Percentiles rank a stretch among this genome's conserved stretches.
These are phyloP conservation scores for Colletotrichum destructivum DNA, from an alignment of 2,329 filamentous ascomycete genomes.

Conservation along the genomic window DNA sequence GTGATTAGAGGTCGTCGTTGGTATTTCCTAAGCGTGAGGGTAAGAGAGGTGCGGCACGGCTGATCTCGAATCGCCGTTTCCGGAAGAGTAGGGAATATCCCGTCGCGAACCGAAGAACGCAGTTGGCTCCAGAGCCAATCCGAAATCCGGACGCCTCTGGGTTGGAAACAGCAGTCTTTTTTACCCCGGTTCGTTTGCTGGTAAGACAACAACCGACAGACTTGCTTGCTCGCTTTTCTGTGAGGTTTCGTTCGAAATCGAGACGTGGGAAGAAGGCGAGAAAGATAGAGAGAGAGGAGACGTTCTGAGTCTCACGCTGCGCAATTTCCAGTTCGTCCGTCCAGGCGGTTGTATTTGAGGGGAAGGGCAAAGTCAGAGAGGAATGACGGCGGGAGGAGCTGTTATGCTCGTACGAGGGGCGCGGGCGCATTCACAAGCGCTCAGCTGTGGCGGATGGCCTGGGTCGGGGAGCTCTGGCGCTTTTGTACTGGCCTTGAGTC, in stretches of 20 bases:
- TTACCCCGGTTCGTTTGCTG: background rate
- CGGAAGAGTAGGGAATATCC: conserved; percentile 37
- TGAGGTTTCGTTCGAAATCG: background rate
- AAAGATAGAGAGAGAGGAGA: conserved; percentile 15
- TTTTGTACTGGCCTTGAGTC: conserved; percentile 58
- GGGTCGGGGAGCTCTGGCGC: conserved; percentile 47
- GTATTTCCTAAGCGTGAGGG: conserved; percentile 4
- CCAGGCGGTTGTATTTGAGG: conserved; percentile 34
- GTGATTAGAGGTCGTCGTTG: background rate
- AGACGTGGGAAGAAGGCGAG: conserved; percentile 9
- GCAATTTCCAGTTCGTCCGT: conserved; percentile 26
- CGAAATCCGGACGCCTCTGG: conserved; percentile 17
- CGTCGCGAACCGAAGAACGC: conserved; percentile 24
- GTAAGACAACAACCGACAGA: background rate
- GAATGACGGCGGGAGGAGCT: conserved; percentile 29
- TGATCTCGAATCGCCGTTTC: conserved; percentile 19
- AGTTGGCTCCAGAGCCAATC: conserved; percentile 12
- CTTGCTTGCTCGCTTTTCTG: conserved; percentile 1
- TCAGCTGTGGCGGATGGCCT: conserved; percentile 45
- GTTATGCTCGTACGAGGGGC: conserved; percentile 37
- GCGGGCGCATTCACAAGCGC: conserved; percentile 40
- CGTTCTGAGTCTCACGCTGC: conserved; percentile 10
- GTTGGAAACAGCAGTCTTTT: conserved; percentile 1
- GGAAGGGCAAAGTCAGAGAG: conserved; percentile 10
- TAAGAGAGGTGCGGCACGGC: conserved; percentile 1